Evolutionary conservation across 176 grass and related monocot genomes (phyloP).

Genomic region (Musa acuminata): DNA sequence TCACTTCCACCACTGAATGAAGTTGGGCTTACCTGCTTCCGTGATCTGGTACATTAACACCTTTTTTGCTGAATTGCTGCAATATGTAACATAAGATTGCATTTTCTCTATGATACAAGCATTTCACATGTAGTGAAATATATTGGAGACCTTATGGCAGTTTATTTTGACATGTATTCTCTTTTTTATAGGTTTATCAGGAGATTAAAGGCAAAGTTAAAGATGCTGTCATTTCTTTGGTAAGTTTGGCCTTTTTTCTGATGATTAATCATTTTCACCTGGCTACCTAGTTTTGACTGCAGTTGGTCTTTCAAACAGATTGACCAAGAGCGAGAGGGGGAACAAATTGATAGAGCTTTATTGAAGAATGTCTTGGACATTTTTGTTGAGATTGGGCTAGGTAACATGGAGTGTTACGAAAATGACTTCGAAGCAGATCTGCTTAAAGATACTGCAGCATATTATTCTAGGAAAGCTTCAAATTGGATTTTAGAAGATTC

Average conservation of each 20-base stretch:
- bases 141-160: neutral
- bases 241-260: constrained; percentile 20
- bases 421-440: constrained; percentile 85
- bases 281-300: neutral
- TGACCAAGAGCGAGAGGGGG: constrained; percentile 62
- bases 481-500: constrained; percentile 41
- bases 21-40: constrained; percentile 60
- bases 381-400: constrained; percentile 68
- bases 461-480: constrained; percentile 67
- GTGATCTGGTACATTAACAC: constrained; percentile 47
- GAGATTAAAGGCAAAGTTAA: constrained; percentile 74
- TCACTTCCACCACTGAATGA: constrained; percentile 39
- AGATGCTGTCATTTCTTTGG: constrained; percentile 65
- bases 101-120: neutral
- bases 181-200: constrained; percentile 53
- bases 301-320: constrained; percentile 26
- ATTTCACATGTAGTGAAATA: neutral
- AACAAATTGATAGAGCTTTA: constrained; percentile 64
- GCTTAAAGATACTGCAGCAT: constrained; percentile 55
- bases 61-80: neutral
- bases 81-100: neutral
- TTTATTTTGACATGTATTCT: too few species aligned
- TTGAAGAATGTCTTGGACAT: constrained; percentile 82
- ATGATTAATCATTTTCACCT: neutral
- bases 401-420: constrained; percentile 50